Evolutionary conservation across 306 rosid species (phyloP).

Genomic region (Arachis hypogaea): DNA sequence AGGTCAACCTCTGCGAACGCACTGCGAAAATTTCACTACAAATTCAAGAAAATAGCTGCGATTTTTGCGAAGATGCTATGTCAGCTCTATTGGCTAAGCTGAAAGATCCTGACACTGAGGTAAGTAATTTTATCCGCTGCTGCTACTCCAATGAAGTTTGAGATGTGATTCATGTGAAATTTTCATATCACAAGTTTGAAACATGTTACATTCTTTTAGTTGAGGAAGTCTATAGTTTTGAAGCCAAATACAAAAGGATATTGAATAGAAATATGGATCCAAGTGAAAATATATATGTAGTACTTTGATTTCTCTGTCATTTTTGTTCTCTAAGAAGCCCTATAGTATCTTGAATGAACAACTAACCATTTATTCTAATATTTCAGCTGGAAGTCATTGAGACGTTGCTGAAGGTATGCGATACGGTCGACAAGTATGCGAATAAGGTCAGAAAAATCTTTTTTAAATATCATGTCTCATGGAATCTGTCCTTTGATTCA

Average conservation of each 20-base stretch:
- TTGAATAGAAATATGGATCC: background rate
- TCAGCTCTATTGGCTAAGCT: constrained; percentile 62
- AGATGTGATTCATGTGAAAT: background rate
- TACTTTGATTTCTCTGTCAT: constrained; percentile 1
- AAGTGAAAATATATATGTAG: constrained; percentile 20
- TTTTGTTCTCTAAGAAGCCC: background rate
- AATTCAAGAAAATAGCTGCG: constrained; percentile 70
- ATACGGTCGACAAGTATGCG: constrained; percentile 54
- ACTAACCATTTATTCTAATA: constrained; percentile 28
- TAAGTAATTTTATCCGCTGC: constrained; percentile 37
- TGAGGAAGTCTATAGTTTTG: constrained; percentile 23
- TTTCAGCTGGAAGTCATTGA: constrained; percentile 74
- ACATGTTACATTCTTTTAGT: constrained; percentile 4
- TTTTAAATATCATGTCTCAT: background rate
- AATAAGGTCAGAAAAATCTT: constrained; percentile 57
- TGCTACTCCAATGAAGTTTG: constrained; percentile 1
- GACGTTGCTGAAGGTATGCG: constrained; percentile 76
- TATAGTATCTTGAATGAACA: background rate
- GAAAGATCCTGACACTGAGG: constrained; percentile 84
- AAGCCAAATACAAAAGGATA: background rate
- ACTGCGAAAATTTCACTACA: constrained; percentile 53
- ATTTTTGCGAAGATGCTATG: constrained; percentile 65
- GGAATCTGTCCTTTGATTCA: background rate
- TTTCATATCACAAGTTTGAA: too few relatives aligned
- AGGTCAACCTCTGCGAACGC: constrained; percentile 64